Conservation (phyloP, 768 basidiomycete species). For the Tylopilus intermedius region DNA sequence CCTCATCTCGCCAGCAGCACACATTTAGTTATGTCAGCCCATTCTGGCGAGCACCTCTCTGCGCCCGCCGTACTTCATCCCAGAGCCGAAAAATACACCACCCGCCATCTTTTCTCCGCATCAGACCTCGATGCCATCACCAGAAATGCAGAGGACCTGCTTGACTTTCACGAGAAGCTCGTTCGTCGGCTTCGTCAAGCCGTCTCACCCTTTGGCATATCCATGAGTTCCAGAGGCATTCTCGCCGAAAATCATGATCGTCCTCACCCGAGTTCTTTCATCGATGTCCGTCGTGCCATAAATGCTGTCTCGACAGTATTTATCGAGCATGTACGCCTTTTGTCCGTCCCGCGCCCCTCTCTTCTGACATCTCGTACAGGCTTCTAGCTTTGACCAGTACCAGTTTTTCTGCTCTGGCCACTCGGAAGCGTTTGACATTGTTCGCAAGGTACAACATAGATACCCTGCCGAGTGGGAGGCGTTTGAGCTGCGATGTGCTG, state of each 20-base stretch:
- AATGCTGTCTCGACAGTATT: conserved; percentile 50
- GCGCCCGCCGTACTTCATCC: conserved; percentile 8
- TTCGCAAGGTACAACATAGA: conserved; percentile 61
- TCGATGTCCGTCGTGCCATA: conserved; percentile 38
- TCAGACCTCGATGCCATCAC: conserved; percentile 54
- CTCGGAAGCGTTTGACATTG: conserved; percentile 69
- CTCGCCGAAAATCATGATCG: conserved; percentile 6
- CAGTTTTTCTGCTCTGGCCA: conserved; percentile 86
- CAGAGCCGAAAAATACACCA: conserved; percentile 31
- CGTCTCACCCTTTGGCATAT: conserved; percentile 49
- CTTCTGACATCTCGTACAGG: conserved; percentile 39
- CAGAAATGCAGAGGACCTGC: conserved; percentile 64
- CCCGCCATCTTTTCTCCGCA: conserved; percentile 53
- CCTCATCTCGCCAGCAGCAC: conserved; percentile 29
- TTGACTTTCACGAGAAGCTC: conserved; percentile 65
- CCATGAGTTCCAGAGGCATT: conserved; percentile 29
- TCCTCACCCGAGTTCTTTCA: conserved; percentile 19
- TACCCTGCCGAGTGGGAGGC: conserved; percentile 73
- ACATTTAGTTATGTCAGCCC: conserved; percentile 13
- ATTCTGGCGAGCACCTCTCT: conserved; percentile 11
- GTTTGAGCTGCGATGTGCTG: conserved; percentile 75
- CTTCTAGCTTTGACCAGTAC: conserved; percentile 71
- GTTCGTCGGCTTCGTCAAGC: conserved; percentile 49
- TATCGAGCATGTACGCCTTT: conserved; percentile 45
- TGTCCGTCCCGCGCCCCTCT: background rate